These are phyloP conservation scores for Canavalia ensiformis DNA, from an alignment of 306 rosid species.

Conservation along the genomic window DNA sequence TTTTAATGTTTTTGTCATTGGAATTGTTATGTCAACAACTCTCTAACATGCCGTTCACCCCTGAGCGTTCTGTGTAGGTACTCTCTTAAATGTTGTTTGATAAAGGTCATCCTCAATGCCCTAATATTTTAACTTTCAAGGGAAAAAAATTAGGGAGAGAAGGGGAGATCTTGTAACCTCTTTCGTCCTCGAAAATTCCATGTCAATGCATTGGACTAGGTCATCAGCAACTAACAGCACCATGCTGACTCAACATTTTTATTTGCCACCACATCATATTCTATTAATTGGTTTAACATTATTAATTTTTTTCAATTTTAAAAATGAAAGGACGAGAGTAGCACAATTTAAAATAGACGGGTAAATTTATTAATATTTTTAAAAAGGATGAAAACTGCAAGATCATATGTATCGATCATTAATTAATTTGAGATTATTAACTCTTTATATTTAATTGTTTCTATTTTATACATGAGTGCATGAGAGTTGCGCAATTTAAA, in stretches of 20 bases:
- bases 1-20: not conserved
- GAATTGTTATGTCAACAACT: not conserved
- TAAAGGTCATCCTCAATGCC: not conserved
- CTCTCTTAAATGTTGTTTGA: not conserved
- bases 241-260: slow-evolving; percentile 15
- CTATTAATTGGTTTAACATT: not conserved
- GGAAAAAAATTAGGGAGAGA: no score
- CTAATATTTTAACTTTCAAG: no score
- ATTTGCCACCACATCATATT: not conserved
- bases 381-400: no score
- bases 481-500: not conserved
- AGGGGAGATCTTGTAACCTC: no score
- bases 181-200: not conserved
- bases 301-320: no score
- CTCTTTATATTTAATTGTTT: not conserved
- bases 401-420: no score
- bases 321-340: no score
- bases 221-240: not conserved
- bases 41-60: not conserved
- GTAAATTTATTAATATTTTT: no score
- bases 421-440: not conserved
- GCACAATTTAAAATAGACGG: no score
- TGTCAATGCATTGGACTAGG: not conserved
- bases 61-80: not conserved
- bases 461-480: not conserved